These are phyloP conservation scores for Kwoniella mangroviensis DNA, from an alignment of 768 basidiomycete species.

Conservation along the genomic window DNA sequence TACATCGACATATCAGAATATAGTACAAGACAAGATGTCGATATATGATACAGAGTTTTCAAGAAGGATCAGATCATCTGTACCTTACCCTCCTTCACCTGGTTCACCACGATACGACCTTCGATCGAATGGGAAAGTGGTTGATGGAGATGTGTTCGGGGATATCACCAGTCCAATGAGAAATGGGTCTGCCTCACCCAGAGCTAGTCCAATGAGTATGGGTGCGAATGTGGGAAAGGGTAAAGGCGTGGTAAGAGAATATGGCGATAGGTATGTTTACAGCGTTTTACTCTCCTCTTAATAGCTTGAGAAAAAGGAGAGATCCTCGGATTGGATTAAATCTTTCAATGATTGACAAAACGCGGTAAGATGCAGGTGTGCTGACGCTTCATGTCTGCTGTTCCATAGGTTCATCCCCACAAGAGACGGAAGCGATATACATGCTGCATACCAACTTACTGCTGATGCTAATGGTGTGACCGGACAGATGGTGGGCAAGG, in stretches of 20 bases:
- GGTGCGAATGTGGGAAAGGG: slow-evolving; percentile 33
- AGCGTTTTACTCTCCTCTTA: no score
- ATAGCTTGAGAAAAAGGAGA: background rate
- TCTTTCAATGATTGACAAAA: background rate
- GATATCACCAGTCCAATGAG: slow-evolving; percentile 37
- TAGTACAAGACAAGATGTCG: slow-evolving; percentile 24
- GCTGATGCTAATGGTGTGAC: slow-evolving; percentile 58
- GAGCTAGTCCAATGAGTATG: slow-evolving; percentile 27
- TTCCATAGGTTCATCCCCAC: slow-evolving; percentile 67
- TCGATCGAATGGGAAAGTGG: slow-evolving; percentile 8
- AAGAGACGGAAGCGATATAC: slow-evolving; percentile 67
- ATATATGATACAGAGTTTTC: slow-evolving; percentile 39
- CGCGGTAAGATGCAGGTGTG: background rate
- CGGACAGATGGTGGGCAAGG: slow-evolving; percentile 64
- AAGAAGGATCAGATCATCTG: slow-evolving; percentile 28
- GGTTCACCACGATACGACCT: slow-evolving; percentile 15
- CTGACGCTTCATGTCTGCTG: background rate
- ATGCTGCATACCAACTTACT: slow-evolving; percentile 68
- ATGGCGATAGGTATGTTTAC: slow-evolving; percentile 58
- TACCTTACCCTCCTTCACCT: slow-evolving; percentile 16
- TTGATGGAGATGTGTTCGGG: slow-evolving; percentile 40
- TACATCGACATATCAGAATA: background rate
- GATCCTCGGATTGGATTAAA: background rate
- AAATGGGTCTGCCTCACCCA: slow-evolving; percentile 18
- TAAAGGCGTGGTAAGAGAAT: slow-evolving; percentile 50